Conservation (phyloP, 2,329 filamentous ascomycete genomes). For the Aspergillus tamarii region DNA sequence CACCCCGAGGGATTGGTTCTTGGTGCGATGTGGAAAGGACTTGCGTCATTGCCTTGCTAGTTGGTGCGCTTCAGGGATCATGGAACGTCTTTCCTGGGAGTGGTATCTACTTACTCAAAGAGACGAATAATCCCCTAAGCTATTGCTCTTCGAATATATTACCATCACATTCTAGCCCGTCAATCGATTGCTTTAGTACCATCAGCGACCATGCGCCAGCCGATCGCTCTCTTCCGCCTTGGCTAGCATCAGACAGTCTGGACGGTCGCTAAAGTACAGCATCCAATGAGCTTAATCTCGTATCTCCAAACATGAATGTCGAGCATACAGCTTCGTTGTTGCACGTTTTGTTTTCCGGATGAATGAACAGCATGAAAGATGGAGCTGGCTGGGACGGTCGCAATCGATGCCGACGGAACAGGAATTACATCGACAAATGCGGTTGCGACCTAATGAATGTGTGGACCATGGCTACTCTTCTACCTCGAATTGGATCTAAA, state of each 20-base stretch:
- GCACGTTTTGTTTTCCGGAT: slow-evolving; percentile 8
- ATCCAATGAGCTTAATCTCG: neutral
- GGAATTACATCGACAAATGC: slow-evolving; percentile 23
- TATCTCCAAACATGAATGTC: neutral
- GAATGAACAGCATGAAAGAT: slow-evolving; percentile 1
- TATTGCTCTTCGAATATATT: neutral
- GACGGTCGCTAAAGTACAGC: slow-evolving; percentile 9
- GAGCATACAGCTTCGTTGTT: slow-evolving; percentile 12
- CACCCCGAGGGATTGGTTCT: neutral
- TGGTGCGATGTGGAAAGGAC: neutral
- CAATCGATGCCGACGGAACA: slow-evolving; percentile 19
- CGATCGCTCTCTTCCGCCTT: slow-evolving; percentile 14
- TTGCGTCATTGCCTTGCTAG: slow-evolving; percentile 7
- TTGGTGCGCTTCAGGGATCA: slow-evolving; percentile 9
- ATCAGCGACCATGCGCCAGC: slow-evolving; percentile 12
- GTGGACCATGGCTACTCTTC: slow-evolving; percentile 3
- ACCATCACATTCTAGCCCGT: neutral
- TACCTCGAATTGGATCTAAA: neutral
- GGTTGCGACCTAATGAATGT: slow-evolving; percentile 13
- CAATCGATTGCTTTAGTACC: neutral
- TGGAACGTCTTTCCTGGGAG: neutral
- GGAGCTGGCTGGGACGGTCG: slow-evolving; percentile 20
- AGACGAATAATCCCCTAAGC: neutral
- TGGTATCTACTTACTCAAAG: neutral
- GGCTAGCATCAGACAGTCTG: slow-evolving; percentile 3